Evolutionary conservation across 2,329 filamentous ascomycete species (phyloP), one percentile per base, ranked within the genome.

Genomic region (Cladophialophora psammophila): DNA sequence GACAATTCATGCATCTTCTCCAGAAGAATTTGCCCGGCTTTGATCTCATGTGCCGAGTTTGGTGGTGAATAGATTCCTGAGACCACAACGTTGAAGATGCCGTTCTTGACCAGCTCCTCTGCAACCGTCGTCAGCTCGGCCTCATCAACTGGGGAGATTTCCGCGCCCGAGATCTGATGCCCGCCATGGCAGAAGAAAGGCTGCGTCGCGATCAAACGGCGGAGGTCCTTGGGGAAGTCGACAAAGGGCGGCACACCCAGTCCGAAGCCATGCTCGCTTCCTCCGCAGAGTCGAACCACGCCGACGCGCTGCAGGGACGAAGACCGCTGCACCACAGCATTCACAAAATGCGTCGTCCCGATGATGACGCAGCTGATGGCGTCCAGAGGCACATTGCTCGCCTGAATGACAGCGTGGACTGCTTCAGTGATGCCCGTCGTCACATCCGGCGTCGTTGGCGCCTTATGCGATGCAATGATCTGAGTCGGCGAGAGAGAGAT

Each of bases 301-400:
- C 60, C 67, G 36, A 69, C 67, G 13, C 60, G 64, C 26, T 64
- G 54, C 8, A 69, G 61, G 2, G 50, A 58, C 32, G 64, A 45
- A 38, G 61, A 64, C 1, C 65, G 55, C 63, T 69, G 61, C 10
- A 67, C 65, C 7, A 69, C 65, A 3, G 69, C 69, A 66, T 85
- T 85, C 54, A 85, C 79, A 66, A 85, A 85, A 74, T 84, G 81
- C 0, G 84, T 86, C 1, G 83, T 85, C 32, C 84, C 83, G 59
- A 86, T 81, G 7, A 82, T 84, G 4, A 85, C 79, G 65, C 81
- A 82, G 15, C 75, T 77, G 62, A 84, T 76, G 48, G 76, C 70
- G 0, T 76, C 68, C 0, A 74, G 71, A 9, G 76, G 72, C 1
- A 80, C 70, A 2, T 72, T 65, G 6, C 79, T 77, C 42, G 77